Evolutionary conservation across 345 rosid species (phyloP).

Genomic region (Isatis tinctoria): DNA sequence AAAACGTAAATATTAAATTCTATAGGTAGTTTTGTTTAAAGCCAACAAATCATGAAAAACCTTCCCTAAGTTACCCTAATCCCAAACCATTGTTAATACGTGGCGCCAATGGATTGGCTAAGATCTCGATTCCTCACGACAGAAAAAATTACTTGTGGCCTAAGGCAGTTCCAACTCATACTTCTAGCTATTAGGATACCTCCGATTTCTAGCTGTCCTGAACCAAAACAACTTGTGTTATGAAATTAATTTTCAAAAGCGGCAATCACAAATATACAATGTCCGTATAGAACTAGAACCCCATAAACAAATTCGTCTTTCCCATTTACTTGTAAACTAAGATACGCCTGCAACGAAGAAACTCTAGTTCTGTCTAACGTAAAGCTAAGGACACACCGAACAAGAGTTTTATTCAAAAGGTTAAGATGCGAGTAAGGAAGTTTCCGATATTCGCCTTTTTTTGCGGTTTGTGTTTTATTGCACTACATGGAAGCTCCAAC

Average conservation of each 20-base stretch:
- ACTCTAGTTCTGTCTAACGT: neutral
- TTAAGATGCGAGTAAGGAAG: conserved; percentile 16
- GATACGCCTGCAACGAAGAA: neutral
- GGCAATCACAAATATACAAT: neutral
- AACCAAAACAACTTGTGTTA: conserved; percentile 3
- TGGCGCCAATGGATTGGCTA: neutral
- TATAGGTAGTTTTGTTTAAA: neutral
- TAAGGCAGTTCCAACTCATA: conserved; percentile 1
- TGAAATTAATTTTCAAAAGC: neutral
- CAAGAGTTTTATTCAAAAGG: neutral
- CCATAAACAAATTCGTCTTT: neutral
- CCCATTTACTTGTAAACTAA: neutral
- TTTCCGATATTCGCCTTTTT: neutral
- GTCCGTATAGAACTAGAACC: neutral
- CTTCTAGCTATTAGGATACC: neutral
- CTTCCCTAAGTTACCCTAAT: conserved; percentile 15
- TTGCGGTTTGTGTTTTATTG: neutral
- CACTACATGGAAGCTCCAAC: neutral
- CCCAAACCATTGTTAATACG: neutral
- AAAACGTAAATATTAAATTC: neutral
- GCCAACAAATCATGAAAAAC: conserved; percentile 24
- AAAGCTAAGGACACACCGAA: neutral
- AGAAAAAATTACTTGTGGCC: neutral
- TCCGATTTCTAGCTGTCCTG: neutral
- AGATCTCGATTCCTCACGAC: neutral